Percentiles rank a stretch among this genome's conserved stretches.
Conservation (phyloP, 352 stramenopile species). For the Hyphochytrium catenoides region DNA sequence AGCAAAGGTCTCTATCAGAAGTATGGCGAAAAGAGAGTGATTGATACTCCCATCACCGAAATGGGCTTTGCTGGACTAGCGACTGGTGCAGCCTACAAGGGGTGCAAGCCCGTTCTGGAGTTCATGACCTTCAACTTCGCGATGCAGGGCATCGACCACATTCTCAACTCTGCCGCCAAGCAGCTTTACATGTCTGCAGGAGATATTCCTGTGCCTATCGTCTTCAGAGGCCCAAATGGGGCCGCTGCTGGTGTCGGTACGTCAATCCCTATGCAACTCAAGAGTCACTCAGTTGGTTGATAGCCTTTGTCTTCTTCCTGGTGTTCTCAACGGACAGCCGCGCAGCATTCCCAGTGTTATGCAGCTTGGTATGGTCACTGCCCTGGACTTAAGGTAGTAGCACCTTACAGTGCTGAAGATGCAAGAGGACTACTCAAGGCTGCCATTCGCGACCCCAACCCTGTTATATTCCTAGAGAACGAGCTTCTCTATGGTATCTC, state of each 20-base stretch:
- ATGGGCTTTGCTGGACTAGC: constrained; percentile 81
- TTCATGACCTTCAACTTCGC: constrained; percentile 99
- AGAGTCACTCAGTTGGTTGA: not conserved
- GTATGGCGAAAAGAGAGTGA: constrained; percentile 95
- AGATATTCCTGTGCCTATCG: constrained; percentile 92
- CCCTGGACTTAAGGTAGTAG: constrained; percentile 93
- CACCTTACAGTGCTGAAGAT: constrained; percentile 91
- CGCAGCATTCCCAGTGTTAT: constrained; percentile 99
- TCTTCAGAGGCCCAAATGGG: constrained; percentile 97
- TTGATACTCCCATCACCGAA: constrained; percentile 99
- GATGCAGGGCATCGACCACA: constrained; percentile 99
- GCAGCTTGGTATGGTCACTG: constrained; percentile 92
- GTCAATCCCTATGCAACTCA: too few species aligned
- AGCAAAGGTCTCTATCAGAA: constrained; percentile 94
- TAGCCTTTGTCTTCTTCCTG: not conserved
- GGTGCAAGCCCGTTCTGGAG: constrained; percentile 92
- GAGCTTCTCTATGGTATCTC: constrained; percentile 93
- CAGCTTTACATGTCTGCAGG: constrained; percentile 98
- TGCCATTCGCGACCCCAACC: constrained; percentile 97
- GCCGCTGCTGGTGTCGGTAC: constrained; percentile 80
- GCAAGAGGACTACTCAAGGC: constrained; percentile 95
- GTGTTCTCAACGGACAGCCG: constrained; percentile 16
- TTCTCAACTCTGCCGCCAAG: constrained; percentile 99
- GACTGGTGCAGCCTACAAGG: constrained; percentile 84
- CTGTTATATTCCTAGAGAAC: constrained; percentile 96